Percentiles rank a stretch among this genome's conserved stretches.
These are phyloP conservation scores for Blepharisma japonicum DNA, from an alignment of 73 alveolate species.

Conservation along the genomic window DNA sequence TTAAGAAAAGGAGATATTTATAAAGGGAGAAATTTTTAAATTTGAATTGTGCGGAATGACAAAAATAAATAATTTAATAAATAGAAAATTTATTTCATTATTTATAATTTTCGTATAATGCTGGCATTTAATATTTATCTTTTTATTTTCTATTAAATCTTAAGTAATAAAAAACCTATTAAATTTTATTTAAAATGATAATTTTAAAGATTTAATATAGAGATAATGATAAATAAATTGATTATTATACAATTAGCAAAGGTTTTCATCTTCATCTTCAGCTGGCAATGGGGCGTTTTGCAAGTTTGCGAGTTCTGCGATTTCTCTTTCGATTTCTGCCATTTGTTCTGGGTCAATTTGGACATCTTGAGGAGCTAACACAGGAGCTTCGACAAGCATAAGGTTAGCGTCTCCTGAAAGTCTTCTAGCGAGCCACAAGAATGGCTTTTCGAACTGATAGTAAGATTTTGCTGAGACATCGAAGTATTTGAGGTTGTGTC, in stretches of 20 bases:
- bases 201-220: no score
- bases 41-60: no score
- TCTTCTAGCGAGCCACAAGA: slow-evolving; percentile 97
- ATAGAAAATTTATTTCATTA: no score
- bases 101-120: no score
- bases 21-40: no score
- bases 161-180: no score
- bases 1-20: no score
- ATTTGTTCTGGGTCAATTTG: slow-evolving; percentile 73
- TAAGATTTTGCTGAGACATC: slow-evolving; percentile 98
- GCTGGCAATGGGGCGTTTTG: slow-evolving; percentile 69
- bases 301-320: slow-evolving; percentile 61
- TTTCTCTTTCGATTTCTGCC: slow-evolving; percentile 58
- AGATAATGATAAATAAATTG: background rate
- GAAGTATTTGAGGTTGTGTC: slow-evolving; percentile 96
- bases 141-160: no score
- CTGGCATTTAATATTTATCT: no score
- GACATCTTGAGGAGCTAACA: slow-evolving; percentile 73
- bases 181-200: no score
- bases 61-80: no score
- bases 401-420: slow-evolving; percentile 82
- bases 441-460: slow-evolving; percentile 99
- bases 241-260: background rate
- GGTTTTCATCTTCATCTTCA: slow-evolving; percentile 77
- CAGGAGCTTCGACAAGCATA: slow-evolving; percentile 77